A percentile compares a stretch with the other conserved stretches of the same genome.
Conservation (phyloP, 1,139 yeast genomes). For the Lodderomyces metapsilosis region DNA sequence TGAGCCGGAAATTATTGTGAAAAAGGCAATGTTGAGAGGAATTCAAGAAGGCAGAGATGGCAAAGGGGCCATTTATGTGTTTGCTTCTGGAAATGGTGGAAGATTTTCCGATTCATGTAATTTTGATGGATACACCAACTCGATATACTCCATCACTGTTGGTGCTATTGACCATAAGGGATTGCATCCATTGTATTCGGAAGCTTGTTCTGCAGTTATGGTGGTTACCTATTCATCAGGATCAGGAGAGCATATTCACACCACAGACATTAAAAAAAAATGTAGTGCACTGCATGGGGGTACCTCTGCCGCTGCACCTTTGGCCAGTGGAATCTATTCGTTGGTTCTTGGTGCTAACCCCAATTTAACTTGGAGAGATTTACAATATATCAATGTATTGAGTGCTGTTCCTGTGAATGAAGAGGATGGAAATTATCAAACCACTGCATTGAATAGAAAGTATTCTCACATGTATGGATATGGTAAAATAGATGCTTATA, state of each 20-base stretch:
- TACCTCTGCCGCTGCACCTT: constrained; percentile 98
- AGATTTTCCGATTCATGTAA: constrained; percentile 83
- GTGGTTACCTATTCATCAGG: constrained; percentile 96
- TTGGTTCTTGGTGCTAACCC: constrained; percentile 82
- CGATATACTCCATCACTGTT: constrained; percentile 91
- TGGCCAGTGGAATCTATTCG: constrained; percentile 93
- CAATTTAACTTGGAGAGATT: constrained; percentile 90
- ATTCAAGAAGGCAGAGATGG: constrained; percentile 78
- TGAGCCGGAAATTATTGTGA: constrained; percentile 76
- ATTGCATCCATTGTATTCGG: constrained; percentile 83
- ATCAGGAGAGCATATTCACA: constrained; percentile 83
- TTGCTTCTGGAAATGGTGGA: constrained; percentile 97
- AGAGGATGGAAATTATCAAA: constrained; percentile 69
- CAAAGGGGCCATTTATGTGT: constrained; percentile 87
- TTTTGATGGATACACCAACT: constrained; percentile 96
- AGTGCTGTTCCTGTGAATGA: constrained; percentile 71
- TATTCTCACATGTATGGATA: constrained; percentile 90
- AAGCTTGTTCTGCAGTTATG: constrained; percentile 92
- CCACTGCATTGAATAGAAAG: constrained; percentile 54
- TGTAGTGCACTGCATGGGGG: constrained; percentile 89
- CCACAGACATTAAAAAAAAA: constrained; percentile 75
- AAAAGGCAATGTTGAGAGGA: constrained; percentile 80
- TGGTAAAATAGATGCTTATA: constrained; percentile 86
- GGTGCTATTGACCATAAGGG: constrained; percentile 91
- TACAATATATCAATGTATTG: constrained; percentile 78